Conservation (phyloP, 345 rosid genomes). For the Sapria himalayana region DNA sequence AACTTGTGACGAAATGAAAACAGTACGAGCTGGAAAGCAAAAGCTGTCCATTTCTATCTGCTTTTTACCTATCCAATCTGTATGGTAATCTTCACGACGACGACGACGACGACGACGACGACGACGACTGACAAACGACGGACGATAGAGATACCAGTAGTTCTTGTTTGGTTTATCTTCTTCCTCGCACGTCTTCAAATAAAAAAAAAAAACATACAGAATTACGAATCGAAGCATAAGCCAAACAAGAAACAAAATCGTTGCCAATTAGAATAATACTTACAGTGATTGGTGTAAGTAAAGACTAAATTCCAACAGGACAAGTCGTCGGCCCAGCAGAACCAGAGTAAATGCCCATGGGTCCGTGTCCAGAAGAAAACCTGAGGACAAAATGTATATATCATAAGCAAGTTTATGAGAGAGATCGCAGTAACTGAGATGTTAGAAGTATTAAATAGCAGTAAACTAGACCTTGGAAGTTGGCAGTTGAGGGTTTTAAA, state of each 20-base stretch:
- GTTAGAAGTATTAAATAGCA: too few species aligned
- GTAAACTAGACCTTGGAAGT: constrained; percentile 32
- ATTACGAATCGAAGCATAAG: too few species aligned
- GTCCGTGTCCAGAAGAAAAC: constrained; percentile 43
- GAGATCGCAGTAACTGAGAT: too few species aligned
- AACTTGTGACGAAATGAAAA: constrained; percentile 9
- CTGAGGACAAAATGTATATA: too few species aligned
- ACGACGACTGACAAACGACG: too few species aligned
- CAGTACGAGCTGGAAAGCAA: constrained; percentile 19
- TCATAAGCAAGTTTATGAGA: background rate
- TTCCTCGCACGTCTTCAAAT: too few species aligned
- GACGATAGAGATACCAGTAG: too few species aligned
- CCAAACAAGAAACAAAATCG: too few species aligned
- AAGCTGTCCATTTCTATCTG: constrained; percentile 25
- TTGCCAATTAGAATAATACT: too few species aligned
- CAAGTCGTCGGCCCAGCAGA: constrained; percentile 65
- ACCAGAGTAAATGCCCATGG: constrained; percentile 44
- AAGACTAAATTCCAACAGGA: constrained; percentile 64
- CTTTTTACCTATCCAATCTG: constrained; percentile 26
- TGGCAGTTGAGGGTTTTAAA: constrained; percentile 62
- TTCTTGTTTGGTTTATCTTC: too few species aligned
- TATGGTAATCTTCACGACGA: constrained; percentile 12
- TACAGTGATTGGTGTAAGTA: background rate
- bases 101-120: constrained; percentile 3
- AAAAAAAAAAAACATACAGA: too few species aligned